A percentile compares a stretch with the other conserved stretches of the same genome.
Conservation (phyloP, 371 early-diverging fungal genomes). For the Dichotomocladium elegans region DNA sequence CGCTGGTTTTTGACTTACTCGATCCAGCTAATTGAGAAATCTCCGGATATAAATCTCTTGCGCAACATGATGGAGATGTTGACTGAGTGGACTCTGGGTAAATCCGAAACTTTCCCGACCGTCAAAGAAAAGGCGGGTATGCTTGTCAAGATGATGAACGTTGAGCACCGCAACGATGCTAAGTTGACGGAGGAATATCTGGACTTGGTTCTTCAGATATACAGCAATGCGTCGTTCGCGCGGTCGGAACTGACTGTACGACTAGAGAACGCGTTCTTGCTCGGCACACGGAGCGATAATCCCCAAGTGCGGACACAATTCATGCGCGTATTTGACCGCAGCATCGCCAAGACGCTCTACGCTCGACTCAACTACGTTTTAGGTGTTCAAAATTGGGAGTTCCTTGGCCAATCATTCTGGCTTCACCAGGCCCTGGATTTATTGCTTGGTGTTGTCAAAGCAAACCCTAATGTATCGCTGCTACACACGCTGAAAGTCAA, state of each 20-base stretch:
- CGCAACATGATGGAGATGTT: slow-evolving; percentile 77
- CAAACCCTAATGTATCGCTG: slow-evolving; percentile 31
- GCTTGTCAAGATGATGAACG: slow-evolving; percentile 85
- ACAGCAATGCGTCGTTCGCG: slow-evolving; percentile 73
- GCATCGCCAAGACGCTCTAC: slow-evolving; percentile 63
- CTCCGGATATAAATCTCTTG: slow-evolving; percentile 68
- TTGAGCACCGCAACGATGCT: slow-evolving; percentile 67
- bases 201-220: slow-evolving; percentile 82
- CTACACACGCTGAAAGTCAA: slow-evolving; percentile 52
- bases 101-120: slow-evolving; percentile 87
- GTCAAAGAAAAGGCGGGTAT: slow-evolving; percentile 93
- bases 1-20: slow-evolving; percentile 81
- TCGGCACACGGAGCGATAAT: slow-evolving; percentile 79
- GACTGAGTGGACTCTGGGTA: slow-evolving; percentile 83
- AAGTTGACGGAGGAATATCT: slow-evolving; percentile 78
- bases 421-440: slow-evolving; percentile 88
- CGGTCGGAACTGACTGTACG: slow-evolving; percentile 90
- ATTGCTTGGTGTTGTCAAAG: slow-evolving; percentile 67
- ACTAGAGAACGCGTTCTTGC: slow-evolving; percentile 91
- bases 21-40: slow-evolving; percentile 79
- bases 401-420: slow-evolving; percentile 83
- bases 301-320: slow-evolving; percentile 79
- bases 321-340: slow-evolving; percentile 75
- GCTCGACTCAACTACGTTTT: slow-evolving; percentile 85
- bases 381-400: slow-evolving; percentile 95